These are phyloP conservation scores for Pseudogymnoascus sp. DNA, from an alignment of 2,329 filamentous ascomycete genomes.

Conservation along the genomic window DNA sequence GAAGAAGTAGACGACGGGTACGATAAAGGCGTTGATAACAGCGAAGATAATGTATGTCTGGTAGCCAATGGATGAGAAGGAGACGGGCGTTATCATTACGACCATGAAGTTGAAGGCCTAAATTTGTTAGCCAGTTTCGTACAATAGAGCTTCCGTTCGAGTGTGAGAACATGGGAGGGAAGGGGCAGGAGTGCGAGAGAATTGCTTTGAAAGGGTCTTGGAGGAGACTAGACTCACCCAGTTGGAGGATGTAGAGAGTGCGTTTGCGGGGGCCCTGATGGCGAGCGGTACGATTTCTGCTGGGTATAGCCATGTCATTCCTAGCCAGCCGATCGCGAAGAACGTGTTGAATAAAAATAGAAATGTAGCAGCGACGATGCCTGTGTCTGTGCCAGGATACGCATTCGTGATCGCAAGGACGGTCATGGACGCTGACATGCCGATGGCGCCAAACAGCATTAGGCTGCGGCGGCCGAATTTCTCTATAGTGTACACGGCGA, in stretches of 20 bases:
- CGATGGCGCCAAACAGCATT: conserved; percentile 60
- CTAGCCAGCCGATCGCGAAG: conserved; percentile 43
- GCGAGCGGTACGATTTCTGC: conserved; percentile 46
- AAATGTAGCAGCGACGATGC: conserved; percentile 26
- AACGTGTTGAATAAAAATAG: conserved; percentile 46
- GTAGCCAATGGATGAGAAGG: conserved; percentile 43
- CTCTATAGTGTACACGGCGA: conserved; percentile 37
- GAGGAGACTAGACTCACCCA: conserved; percentile 16
- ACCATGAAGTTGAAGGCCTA: conserved; percentile 53
- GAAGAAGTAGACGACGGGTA: conserved; percentile 44
- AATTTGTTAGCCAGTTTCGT: neutral
- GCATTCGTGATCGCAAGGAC: conserved; percentile 36
- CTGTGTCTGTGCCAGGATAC: conserved; percentile 22
- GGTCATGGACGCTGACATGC: conserved; percentile 57
- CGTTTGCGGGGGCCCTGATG: conserved; percentile 49
- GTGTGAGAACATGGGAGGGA: neutral
- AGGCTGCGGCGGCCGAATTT: conserved; percentile 58
- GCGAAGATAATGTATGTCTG: conserved; percentile 59
- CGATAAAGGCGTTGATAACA: conserved; percentile 31
- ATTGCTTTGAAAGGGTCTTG: conserved; percentile 20
- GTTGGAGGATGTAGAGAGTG: conserved; percentile 35
- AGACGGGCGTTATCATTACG: conserved; percentile 30
- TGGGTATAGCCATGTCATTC: conserved; percentile 48
- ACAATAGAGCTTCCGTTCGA: neutral
- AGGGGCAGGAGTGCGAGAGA: conserved; percentile 26